Base-by-base conservation (phyloP, 768 basidiomycete species). In the Leccinum truebloodii region DNA sequence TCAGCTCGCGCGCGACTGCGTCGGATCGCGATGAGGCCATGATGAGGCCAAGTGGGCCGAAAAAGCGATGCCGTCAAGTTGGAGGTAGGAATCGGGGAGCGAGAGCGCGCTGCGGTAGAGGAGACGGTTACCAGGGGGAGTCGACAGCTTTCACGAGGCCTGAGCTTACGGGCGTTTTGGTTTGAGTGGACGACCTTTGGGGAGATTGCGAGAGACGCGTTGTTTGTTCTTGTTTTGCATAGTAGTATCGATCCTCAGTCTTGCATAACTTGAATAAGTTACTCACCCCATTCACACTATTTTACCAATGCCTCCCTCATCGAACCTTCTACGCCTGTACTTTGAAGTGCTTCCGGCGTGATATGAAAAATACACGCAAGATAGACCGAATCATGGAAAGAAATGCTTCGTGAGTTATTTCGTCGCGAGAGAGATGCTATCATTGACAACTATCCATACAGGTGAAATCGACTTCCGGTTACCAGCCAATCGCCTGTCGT, bases 31-130 rank as follows among this genome's bases (percentile, higher is more conserved):
- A 44, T 20, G 41, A 32, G 54, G 18, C n/a, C n/a, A n/a, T n/a
- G n/a, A n/a, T n/a, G 60, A 51, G 9, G n/a, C 41, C 18, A 86
- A 70, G 1, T 78, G 79, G 1, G 83, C 80, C 3, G 82, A 79
- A 67, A 92, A 92, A 2, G 87, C 87, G 20, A 92, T 70, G 6
- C 90, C 90, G 66, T 92, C 90, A 37, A 92, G 83, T 3, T 81
- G 76, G 22, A 92, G 75, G 53, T 88, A 76, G 0, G 90, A 92
- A 66, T 90, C 90, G 6, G 88, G 87, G 0, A 92, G 71, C 2
- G 88, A 86, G 9, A 92, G 78, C 1, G 89, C 82, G 9, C 90
- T 90, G 54, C 90, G 86, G 67, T 90, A 92, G 26, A 92, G 81
- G 0, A 90, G 80, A 44, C 90, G 87, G 63, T 69, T n/a, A n/a